phyloP scores from a whole-genome alignment of 192 early-diverging fungal genomes.

The Coemansia sp. region DNA sequence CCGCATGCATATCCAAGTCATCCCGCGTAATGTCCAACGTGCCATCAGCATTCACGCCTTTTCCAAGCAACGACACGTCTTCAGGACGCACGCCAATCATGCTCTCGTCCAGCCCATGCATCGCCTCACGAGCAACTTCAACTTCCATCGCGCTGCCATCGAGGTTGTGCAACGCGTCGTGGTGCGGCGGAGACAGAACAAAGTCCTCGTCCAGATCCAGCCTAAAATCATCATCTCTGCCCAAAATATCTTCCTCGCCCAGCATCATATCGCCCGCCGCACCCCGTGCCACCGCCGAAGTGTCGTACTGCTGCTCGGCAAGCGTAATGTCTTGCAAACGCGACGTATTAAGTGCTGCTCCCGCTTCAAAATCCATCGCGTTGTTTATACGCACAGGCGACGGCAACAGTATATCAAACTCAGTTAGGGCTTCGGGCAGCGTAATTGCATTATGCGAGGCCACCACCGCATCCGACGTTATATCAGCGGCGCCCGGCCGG shows the following conservation, averaged over 20 bases:
- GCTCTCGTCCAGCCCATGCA: conserved; percentile 42
- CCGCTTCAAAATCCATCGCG: conserved; percentile 21
- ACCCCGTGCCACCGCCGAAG: conserved; percentile 53
- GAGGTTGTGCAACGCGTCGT: conserved; percentile 15
- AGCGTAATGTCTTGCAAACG: conserved; percentile 74
- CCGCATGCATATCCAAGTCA: conserved; percentile 19
- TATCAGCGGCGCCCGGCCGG: conserved; percentile 74
- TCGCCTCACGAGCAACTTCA: conserved; percentile 62
- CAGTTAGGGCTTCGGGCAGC: conserved; percentile 79
- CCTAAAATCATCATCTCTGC: conserved; percentile 59
- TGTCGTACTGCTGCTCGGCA: conserved; percentile 55
- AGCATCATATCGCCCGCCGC: conserved; percentile 27
- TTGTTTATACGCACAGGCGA: conserved; percentile 55
- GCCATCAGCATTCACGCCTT: conserved; percentile 13
- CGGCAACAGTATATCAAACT: conserved; percentile 89
- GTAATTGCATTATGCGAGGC: conserved; percentile 85
- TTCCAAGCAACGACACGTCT: conserved; percentile 40
- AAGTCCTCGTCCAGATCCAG: conserved; percentile 53
- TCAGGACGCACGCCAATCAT: conserved; percentile 32
- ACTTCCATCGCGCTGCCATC: conserved; percentile 54
- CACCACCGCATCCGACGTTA: conserved; percentile 68
- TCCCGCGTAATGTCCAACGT: conserved; percentile 36
- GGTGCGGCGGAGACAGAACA: conserved; percentile 40
- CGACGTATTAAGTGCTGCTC: conserved; percentile 54
- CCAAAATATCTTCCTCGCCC: conserved; percentile 54